Base-by-base conservation (phyloP, 1,139 yeast genomes). In the Debaryomyces psychrophilus region DNA sequence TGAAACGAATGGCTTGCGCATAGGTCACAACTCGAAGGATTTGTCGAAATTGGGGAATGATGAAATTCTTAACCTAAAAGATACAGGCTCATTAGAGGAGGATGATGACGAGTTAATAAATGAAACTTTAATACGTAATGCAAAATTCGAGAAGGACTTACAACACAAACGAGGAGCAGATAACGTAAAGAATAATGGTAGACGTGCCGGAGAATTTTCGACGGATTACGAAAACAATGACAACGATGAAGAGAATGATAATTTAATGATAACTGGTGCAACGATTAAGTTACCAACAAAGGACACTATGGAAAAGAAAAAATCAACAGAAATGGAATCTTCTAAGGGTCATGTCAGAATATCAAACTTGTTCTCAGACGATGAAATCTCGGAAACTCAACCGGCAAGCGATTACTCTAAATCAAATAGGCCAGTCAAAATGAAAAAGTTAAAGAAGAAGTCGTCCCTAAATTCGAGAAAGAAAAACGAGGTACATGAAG, bases 41-140 rank as follows among this genome's bases (percentile, higher is more conserved):
- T 57, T 82, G n/a, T 59, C 60, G 2, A 61, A 56, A 5, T 49
- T 73, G n/a, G 58, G 59, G 6, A 70, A 69, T n/a, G 81, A 79
- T 17, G 79, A 81, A 0, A 71, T 87, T 1, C 67, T 90, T 44
- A 87, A 93, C 0, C 67, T 89, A 39, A 79, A 84, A 46, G 97
- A 90, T 50, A 61, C 69, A 1, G 70, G 71, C 5, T 65, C 87
- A 2, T 55, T 80, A 22, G 83, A 75, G 31, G 83, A 77, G 2
- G 77, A 70, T 28, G 77, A 73, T 17, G 79, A 69, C 8, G 55
- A 49, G 42, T 65, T 84, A 39, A 77, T 69, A 35, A 79, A 81
- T 48, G 75, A 70, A 5, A 46, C 56, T 22, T 55, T 83, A 40
- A 56, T 64, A 1, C 68, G 67, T 27, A 62, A 69, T 41, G 56